Conservation (phyloP, 2,329 filamentous ascomycete species). For the Sphaerulina populicola region DNA sequence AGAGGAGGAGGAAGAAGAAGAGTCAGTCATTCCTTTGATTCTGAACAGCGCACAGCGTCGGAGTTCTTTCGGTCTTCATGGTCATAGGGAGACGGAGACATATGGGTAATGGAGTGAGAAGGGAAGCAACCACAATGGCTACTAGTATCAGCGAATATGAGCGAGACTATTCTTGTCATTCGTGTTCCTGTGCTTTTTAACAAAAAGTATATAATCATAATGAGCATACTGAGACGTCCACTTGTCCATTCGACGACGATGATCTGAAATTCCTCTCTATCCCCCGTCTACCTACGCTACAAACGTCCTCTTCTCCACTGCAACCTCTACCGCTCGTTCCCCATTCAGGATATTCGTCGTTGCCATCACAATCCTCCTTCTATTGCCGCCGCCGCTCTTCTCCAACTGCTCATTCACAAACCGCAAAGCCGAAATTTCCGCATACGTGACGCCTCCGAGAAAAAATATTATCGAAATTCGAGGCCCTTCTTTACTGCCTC, state of each 20-base stretch:
- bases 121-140: no score
- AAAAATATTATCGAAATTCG: slow-evolving; percentile 97
- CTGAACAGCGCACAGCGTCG: not conserved
- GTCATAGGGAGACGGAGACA: no score
- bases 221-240: no score
- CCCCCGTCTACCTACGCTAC: slow-evolving; percentile 6
- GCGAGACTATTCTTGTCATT: no score
- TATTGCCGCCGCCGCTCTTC: slow-evolving; percentile 40
- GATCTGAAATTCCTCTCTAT: no score
- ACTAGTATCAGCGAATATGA: no score
- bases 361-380: slow-evolving; percentile 81
- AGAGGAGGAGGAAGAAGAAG: not conserved
- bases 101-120: no score
- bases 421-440: slow-evolving; percentile 85
- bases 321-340: slow-evolving; percentile 73
- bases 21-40: not conserved
- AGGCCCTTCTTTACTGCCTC: slow-evolving; percentile 51
- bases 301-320: slow-evolving; percentile 29
- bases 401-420: slow-evolving; percentile 71
- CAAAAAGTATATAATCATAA: no score
- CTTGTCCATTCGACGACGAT: no score
- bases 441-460: slow-evolving; percentile 90
- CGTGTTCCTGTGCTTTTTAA: no score
- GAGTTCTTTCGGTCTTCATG: not conserved
- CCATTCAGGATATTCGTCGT: slow-evolving; percentile 88